phyloP scores from a whole-genome alignment of 1,284 basidiomycete genomes.

The Stereum hirsutum region DNA sequence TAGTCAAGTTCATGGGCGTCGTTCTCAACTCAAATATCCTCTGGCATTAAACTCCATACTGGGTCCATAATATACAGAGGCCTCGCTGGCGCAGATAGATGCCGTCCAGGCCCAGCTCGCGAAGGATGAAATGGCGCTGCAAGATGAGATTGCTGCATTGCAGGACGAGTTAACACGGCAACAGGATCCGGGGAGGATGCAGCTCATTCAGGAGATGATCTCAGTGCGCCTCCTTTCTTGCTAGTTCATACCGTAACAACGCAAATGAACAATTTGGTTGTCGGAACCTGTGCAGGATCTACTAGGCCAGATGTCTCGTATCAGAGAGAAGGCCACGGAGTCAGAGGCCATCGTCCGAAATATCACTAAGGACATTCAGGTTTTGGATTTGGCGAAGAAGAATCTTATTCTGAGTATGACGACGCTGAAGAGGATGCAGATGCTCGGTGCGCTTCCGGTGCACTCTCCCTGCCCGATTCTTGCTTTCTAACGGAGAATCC shows the following conservation, averaged over 20 bases:
- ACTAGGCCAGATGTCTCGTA: conserved; percentile 87
- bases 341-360: conserved; percentile 92
- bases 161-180: conserved; percentile 59
- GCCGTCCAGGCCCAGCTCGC: conserved; percentile 51
- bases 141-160: conserved; percentile 64
- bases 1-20: background rate
- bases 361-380: conserved; percentile 96
- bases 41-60: too few relatives aligned
- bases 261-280: background rate
- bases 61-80: conserved; percentile 40
- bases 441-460: conserved; percentile 79
- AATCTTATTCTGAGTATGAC: conserved; percentile 90
- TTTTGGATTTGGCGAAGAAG: conserved; percentile 89
- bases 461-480: background rate
- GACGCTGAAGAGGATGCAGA: conserved; percentile 83
- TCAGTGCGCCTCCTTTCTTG: conserved; percentile 42
- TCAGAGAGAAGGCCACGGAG: conserved; percentile 91
- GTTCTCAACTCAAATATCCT: too few relatives aligned
- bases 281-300: conserved; percentile 53
- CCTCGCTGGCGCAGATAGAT: conserved; percentile 55
- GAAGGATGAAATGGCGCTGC: conserved; percentile 53
- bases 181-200: conserved; percentile 81
- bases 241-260: background rate
- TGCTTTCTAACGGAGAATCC: background rate
- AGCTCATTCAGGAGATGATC: conserved; percentile 87